Conservation (phyloP, 768 basidiomycete species). For the Psilocybe tampanensis region DNA sequence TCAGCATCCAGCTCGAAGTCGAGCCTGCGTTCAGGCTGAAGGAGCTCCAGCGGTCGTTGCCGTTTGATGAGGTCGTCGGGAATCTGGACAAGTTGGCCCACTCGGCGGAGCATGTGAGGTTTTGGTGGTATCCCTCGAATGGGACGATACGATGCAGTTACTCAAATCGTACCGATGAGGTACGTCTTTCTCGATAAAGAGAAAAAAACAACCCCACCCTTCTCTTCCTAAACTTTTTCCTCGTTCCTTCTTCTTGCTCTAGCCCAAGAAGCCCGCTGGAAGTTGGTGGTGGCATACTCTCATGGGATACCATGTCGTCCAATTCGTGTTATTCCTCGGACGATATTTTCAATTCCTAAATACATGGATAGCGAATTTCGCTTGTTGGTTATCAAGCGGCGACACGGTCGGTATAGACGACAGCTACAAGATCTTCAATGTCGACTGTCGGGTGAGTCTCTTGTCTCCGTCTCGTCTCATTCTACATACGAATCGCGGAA, state of each 20-base stretch:
- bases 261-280: constrained; percentile 55
- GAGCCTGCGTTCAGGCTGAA: constrained; percentile 81
- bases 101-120: constrained; percentile 85
- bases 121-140: constrained; percentile 94
- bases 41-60: constrained; percentile 64
- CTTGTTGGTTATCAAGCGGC: constrained; percentile 65
- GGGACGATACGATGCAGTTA: constrained; percentile 72
- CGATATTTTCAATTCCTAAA: constrained; percentile 67
- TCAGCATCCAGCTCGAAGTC: constrained; percentile 75
- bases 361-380: constrained; percentile 60
- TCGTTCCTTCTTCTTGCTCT: constrained; percentile 1
- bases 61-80: constrained; percentile 64
- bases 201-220: constrained; percentile 1
- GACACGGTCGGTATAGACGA: constrained; percentile 70
- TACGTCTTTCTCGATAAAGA: too few species aligned
- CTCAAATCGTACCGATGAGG: constrained; percentile 77
- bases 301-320: constrained; percentile 79
- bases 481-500: too few species aligned
- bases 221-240: not conserved
- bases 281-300: constrained; percentile 74
- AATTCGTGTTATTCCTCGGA: constrained; percentile 80
- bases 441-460: constrained; percentile 87
- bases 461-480: too few species aligned
- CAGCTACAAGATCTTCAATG: constrained; percentile 84
- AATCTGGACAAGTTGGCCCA: constrained; percentile 56